phyloP scores from a whole-genome alignment of 208 protist genomes.

The Jaenimonas drosophilae region DNA sequence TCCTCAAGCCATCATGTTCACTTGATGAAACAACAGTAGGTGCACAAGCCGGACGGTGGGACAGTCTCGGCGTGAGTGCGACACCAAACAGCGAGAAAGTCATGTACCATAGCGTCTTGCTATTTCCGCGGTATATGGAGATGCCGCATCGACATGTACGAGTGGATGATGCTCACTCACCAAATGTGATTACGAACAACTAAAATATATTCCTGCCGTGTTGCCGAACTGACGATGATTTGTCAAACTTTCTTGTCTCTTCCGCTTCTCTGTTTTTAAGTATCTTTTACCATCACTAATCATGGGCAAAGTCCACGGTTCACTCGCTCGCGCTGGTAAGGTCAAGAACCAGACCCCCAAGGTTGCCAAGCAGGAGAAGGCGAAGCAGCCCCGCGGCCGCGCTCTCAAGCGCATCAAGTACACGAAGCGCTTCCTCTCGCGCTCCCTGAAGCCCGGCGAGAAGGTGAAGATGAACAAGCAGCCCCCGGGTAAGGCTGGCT shows the following conservation, averaged over 20 bases:
- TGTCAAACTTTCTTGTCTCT: slow-evolving; percentile 1
- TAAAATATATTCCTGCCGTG: no score
- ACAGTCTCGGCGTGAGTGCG: no score
- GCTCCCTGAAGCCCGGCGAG: slow-evolving; percentile 88
- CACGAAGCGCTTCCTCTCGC: slow-evolving; percentile 95
- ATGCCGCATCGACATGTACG: no score
- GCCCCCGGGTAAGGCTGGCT: slow-evolving; percentile 83
- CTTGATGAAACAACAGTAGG: no score
- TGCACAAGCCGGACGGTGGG: no score
- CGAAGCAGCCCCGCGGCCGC: slow-evolving; percentile 91
- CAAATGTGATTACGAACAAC: no score
- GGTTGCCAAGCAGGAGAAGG: slow-evolving; percentile 93
- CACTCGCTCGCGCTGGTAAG: slow-evolving; percentile 97
- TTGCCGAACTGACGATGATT: no score
- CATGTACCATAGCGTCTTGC: no score
- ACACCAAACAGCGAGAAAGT: no score
- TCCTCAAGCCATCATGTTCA: no score
- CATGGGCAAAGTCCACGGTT: slow-evolving; percentile 98
- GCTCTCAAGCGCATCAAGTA: slow-evolving; percentile 97
- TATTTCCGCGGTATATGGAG: no score
- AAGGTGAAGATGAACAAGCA: slow-evolving; percentile 92
- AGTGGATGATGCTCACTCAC: no score
- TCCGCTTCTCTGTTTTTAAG: slow-evolving; percentile 3
- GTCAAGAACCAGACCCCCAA: slow-evolving; percentile 98
- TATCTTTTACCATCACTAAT: slow-evolving; percentile 12